phyloP scores from a whole-genome alignment of 345 rosid genomes.

The Rhizophora mangle region DNA sequence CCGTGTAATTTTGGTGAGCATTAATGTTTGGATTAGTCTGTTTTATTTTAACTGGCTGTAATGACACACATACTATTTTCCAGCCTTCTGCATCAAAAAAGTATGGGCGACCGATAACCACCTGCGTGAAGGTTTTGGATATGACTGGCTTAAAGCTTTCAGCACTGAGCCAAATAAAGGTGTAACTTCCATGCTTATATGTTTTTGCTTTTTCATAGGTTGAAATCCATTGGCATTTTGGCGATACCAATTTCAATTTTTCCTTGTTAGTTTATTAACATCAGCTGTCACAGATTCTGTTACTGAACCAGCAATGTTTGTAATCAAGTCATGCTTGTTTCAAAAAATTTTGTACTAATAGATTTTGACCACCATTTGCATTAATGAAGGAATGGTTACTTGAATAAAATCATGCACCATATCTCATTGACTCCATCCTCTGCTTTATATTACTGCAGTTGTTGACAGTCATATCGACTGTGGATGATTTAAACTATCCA shows the following conservation, averaged over 20 bases:
- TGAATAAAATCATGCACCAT: neutral
- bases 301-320: neutral
- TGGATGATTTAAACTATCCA: conserved; percentile 95
- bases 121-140: conserved; percentile 81
- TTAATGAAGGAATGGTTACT: too few relatives aligned
- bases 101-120: conserved; percentile 73
- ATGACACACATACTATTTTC: conserved; percentile 23
- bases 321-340: neutral
- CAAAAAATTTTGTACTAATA: neutral
- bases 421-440: neutral
- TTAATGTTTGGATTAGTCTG: conserved; percentile 5
- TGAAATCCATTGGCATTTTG: too few relatives aligned
- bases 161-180: conserved; percentile 84
- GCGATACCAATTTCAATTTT: neutral
- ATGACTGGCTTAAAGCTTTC: conserved; percentile 91
- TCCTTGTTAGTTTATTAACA: neutral
- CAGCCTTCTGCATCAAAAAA: conserved; percentile 81
- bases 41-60: neutral
- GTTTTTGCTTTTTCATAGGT: neutral
- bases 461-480: conserved; percentile 71
- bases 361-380: too few relatives aligned
- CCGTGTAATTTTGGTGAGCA: conserved; percentile 74
- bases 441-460: conserved; percentile 47
- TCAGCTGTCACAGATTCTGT: neutral
- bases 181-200: conserved; percentile 19